phyloP scores from a whole-genome alignment of 768 basidiomycete genomes.

The Podaxis pistillaris region DNA sequence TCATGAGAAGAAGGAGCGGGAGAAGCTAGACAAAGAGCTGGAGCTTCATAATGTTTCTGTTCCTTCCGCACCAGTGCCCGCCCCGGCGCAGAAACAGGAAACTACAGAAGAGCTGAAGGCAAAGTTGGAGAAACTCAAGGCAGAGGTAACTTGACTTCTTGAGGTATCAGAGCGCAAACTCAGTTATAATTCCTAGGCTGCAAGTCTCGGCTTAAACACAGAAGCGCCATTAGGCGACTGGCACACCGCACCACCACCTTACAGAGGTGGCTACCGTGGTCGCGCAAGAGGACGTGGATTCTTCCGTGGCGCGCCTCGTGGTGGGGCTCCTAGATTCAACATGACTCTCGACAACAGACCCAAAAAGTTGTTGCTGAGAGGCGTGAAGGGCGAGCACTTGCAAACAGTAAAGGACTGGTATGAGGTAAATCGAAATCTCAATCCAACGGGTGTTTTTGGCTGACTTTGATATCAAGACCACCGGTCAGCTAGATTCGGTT shows the following conservation, averaged over 20 bases:
- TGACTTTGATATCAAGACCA: slow-evolving; percentile 39
- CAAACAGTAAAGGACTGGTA: slow-evolving; percentile 80
- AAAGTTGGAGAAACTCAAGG: slow-evolving; percentile 73
- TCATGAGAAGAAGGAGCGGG: slow-evolving; percentile 55
- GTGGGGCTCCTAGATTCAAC: slow-evolving; percentile 64
- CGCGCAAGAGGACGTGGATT: slow-evolving; percentile 62
- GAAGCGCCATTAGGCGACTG: slow-evolving; percentile 36
- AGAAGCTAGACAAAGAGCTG: slow-evolving; percentile 80
- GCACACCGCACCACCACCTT: slow-evolving; percentile 29
- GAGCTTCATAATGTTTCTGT: slow-evolving; percentile 53
- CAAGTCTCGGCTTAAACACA: slow-evolving; percentile 69
- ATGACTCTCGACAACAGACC: slow-evolving; percentile 93
- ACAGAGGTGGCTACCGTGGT: slow-evolving; percentile 72
- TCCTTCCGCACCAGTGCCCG: neutral
- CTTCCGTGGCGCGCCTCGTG: slow-evolving; percentile 51
- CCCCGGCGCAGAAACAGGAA: slow-evolving; percentile 35
- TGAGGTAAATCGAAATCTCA: slow-evolving; percentile 48
- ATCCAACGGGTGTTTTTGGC: slow-evolving; percentile 1
- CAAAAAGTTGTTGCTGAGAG: slow-evolving; percentile 75
- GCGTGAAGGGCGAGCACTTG: slow-evolving; percentile 47
- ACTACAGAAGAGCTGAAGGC: slow-evolving; percentile 72
- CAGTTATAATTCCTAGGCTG: slow-evolving; percentile 47
- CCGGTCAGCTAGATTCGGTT: slow-evolving; percentile 69
- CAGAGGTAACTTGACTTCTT: slow-evolving; percentile 50
- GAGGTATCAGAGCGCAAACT: neutral